A percentile compares a stretch with the other conserved stretches of the same genome.
These are phyloP conservation scores for Ceratobasidium sp. DNA, from an alignment of 1,284 basidiomycete genomes.

Conservation along the genomic window DNA sequence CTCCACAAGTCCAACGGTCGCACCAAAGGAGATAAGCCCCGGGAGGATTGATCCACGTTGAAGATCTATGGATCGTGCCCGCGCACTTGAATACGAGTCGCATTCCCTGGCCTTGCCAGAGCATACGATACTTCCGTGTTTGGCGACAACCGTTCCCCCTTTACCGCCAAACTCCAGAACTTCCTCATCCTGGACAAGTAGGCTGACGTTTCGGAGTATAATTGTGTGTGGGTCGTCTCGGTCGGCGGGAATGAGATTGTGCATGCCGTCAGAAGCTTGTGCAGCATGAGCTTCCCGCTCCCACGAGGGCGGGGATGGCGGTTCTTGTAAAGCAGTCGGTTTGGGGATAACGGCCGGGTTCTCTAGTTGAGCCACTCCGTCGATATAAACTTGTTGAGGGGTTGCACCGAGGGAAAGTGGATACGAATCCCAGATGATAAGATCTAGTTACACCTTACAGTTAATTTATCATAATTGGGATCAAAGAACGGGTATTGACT, in stretches of 20 bases:
- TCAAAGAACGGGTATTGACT: constrained; percentile 55
- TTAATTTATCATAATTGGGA: background rate
- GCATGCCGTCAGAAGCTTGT: constrained; percentile 42
- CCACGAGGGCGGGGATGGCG: constrained; percentile 47
- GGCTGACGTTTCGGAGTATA: constrained; percentile 54
- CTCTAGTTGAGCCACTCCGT: constrained; percentile 56
- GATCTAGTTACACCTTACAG: constrained; percentile 59
- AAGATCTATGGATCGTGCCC: constrained; percentile 36
- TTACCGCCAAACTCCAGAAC: background rate
- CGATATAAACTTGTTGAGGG: constrained; percentile 57
- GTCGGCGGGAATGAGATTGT: constrained; percentile 9
- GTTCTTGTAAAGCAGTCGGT: background rate
- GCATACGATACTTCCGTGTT: constrained; percentile 26
- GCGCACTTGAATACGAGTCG: background rate
- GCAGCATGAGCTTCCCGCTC: constrained; percentile 14
- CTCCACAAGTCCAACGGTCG: constrained; percentile 47
- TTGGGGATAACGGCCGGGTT: constrained; percentile 42
- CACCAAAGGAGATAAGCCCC: constrained; percentile 51
- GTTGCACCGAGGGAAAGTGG: constrained; percentile 78
- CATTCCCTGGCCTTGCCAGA: constrained; percentile 11
- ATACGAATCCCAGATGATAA: constrained; percentile 94
- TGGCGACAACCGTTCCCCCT: constrained; percentile 17
- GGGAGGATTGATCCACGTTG: constrained; percentile 35
- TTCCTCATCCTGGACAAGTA: constrained; percentile 7
- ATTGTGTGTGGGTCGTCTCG: constrained; percentile 22